A percentile compares a stretch with the other conserved stretches of the same genome.
phyloP scores from a whole-genome alignment of 805 yeast genomes.

The Candida silvicultrix region DNA sequence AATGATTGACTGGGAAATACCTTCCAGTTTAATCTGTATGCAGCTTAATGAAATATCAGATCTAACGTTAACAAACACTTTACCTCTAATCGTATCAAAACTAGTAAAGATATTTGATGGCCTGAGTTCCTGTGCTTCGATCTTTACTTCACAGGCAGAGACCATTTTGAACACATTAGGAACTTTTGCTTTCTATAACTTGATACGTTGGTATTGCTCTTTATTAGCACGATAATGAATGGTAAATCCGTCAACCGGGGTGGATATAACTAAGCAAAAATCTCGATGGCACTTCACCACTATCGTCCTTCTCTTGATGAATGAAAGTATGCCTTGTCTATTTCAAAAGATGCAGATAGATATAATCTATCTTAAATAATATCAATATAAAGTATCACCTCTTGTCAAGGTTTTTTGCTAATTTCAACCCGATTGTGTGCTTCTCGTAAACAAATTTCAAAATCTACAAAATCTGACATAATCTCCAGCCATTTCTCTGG shows the following conservation, averaged over 20 bases:
- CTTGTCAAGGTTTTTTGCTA: background rate
- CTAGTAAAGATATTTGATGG: constrained; percentile 31
- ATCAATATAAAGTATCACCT: no score
- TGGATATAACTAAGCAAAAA: background rate
- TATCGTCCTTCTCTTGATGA: no score
- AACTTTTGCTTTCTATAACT: background rate
- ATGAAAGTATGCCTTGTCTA: no score
- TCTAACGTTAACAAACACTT: constrained; percentile 31
- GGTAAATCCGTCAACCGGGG: background rate
- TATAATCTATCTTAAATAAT: no score
- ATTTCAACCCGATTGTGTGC: background rate
- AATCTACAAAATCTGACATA: background rate
- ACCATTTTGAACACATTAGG: background rate
- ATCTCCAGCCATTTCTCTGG: background rate
- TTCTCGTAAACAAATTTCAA: background rate
- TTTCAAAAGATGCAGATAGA: no score
- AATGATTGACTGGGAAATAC: constrained; percentile 35
- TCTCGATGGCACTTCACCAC: no score
- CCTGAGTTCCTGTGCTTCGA: constrained; percentile 2
- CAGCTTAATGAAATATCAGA: constrained; percentile 33
- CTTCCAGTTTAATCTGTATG: constrained; percentile 45
- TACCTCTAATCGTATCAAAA: constrained; percentile 37
- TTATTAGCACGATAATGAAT: no score
- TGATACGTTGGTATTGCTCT: no score
- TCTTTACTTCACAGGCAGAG: constrained; percentile 4